Conservation (phyloP, 1,139 yeast genomes). For the Candida dubliniensis region DNA sequence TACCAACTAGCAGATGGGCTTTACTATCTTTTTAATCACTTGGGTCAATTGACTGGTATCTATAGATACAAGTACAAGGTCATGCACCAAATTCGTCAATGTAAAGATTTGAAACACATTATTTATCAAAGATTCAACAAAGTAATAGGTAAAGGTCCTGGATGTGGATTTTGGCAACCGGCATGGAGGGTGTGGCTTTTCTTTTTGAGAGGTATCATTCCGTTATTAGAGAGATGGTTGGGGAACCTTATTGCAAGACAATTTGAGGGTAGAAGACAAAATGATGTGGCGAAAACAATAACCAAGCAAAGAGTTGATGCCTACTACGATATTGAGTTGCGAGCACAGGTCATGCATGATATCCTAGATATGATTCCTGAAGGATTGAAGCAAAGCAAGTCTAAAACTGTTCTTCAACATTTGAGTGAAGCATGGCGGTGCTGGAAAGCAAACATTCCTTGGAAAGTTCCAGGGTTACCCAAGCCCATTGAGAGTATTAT, state of each 20-base stretch:
- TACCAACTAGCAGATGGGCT: slow-evolving; percentile 94
- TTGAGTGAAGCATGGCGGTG: slow-evolving; percentile 98
- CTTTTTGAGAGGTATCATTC: slow-evolving; percentile 90
- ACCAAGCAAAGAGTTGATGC: slow-evolving; percentile 96
- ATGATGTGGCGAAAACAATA: slow-evolving; percentile 89
- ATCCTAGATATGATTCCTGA: slow-evolving; percentile 97
- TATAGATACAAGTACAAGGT: slow-evolving; percentile 96
- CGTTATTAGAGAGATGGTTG: slow-evolving; percentile 90
- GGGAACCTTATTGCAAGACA: slow-evolving; percentile 90
- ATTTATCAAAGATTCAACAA: slow-evolving; percentile 80
- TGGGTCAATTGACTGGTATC: slow-evolving; percentile 95
- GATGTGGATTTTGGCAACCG: slow-evolving; percentile 99
- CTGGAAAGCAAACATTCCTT: slow-evolving; percentile 98
- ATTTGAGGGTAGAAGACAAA: slow-evolving; percentile 92
- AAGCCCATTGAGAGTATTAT: slow-evolving; percentile 85
- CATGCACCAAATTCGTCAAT: slow-evolving; percentile 96
- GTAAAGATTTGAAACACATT: slow-evolving; percentile 92
- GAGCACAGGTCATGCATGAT: slow-evolving; percentile 95
- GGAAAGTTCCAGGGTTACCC: slow-evolving; percentile 98
- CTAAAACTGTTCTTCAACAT: slow-evolving; percentile 88
- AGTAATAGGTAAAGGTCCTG: slow-evolving; percentile 94
- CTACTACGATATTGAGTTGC: slow-evolving; percentile 85
- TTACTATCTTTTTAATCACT: slow-evolving; percentile 83
- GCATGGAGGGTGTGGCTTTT: slow-evolving; percentile 97
- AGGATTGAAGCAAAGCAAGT: slow-evolving; percentile 83